Evolutionary conservation across 345 rosid species (phyloP).

Genomic region (Erysimum cheiranthoides): DNA sequence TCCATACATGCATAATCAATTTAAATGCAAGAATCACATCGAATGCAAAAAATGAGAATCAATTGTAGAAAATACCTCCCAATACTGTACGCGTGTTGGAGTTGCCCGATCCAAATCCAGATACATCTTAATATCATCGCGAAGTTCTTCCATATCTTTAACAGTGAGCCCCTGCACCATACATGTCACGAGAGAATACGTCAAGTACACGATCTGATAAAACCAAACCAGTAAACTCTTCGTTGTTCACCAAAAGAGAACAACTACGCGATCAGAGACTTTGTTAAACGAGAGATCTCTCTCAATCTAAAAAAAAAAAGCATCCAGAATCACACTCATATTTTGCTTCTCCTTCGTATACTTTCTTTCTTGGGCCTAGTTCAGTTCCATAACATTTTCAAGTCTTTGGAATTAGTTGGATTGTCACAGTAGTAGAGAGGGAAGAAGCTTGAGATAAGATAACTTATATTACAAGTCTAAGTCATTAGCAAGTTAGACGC

Average conservation of each 20-base stretch:
- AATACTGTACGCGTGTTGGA: conserved; percentile 70
- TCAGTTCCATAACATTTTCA: conserved; percentile 1
- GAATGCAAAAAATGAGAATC: conserved; percentile 3
- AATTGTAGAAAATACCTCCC: conserved; percentile 70
- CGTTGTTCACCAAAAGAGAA: conserved; percentile 18
- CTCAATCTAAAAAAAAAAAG: conserved; percentile 18
- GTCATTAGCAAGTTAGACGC: conserved; percentile 12
- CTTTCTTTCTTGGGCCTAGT: conserved; percentile 16
- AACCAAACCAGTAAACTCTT: conserved; percentile 11
- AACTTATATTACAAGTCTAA: conserved; percentile 22
- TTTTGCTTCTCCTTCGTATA: conserved; percentile 17
- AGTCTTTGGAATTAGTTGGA: conserved; percentile 24
- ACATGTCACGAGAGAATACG: conserved; percentile 40
- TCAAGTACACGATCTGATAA: conserved; percentile 20
- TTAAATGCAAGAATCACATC: conserved; percentile 3
- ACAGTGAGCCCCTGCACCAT: conserved; percentile 81
- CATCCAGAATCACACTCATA: conserved; percentile 18
- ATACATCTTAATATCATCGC: conserved; percentile 95
- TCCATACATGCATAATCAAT: conserved; percentile 19
- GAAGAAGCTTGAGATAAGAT: conserved; percentile 14
- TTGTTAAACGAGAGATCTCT: conserved; percentile 4
- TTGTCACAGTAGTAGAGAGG: conserved; percentile 9
- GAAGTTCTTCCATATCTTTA: conserved; percentile 95
- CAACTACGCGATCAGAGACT: conserved; percentile 4
- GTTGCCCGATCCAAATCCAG: conserved; percentile 86